Base-by-base conservation (phyloP, 1,284 basidiomycete species). In the Schizophyllum amplum region DNA sequence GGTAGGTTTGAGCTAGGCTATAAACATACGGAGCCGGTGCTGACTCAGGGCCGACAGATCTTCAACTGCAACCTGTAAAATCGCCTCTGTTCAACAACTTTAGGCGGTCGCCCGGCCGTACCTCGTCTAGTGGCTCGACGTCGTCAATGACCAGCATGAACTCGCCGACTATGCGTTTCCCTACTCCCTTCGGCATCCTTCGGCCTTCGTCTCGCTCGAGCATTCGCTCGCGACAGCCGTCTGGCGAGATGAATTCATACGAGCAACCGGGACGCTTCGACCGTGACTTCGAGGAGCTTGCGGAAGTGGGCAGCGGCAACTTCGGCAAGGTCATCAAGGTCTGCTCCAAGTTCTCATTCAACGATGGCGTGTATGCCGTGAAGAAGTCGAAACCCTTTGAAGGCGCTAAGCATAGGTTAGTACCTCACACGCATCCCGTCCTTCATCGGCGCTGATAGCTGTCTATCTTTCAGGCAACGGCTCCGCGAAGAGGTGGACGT, bases 251-350 rank as follows among this genome's bases (percentile, higher is more conserved):
- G 33, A 42, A 42, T 17, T 13, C 65, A 42, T 71, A 81, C 52
- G 78, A 80, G 55, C 74, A 78, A 57, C 71, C 76, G 7, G 84
- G 87, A 22, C 79, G 81, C 48, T 92, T 92, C 61, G 86, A 87
- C 67, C 80, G 79, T 54, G 83, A 90, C 50, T 98, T 97, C 68
- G 79, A 86, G 24, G 86, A 90, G 58, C 75, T 92, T 26, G 88
- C 92, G 57, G 83, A 87, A 63, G 78, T 98, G 20, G 97, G 97
- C 4, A 86, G 87, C 57, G 97, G 97, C 17, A 93, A 96, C 66
- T 99, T 98, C 72, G 94, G 94, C 47, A 90, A 90, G 63, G 96
- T 94, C 13, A 85, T 95, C 72, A 96, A 94, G 73, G 96, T 94
- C 5, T 81, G 84, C 61, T 82, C 86, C 64, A 86, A 90, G 69